These are phyloP conservation scores for Leccinellum rugosiceps DNA, from an alignment of 768 basidiomycete genomes.

Conservation along the genomic window DNA sequence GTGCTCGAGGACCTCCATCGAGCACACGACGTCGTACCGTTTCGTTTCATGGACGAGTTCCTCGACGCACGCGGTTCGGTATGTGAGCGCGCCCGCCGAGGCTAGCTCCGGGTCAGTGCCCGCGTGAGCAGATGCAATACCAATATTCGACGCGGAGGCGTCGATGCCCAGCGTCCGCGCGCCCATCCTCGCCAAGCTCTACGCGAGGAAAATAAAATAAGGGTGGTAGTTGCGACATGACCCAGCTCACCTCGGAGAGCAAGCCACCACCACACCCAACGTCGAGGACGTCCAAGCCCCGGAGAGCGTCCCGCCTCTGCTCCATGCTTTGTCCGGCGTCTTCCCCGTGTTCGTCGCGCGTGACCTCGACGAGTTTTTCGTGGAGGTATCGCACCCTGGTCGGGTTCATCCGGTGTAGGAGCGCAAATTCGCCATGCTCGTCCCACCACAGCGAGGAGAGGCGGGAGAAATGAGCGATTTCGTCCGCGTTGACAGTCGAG, in stretches of 20 bases:
- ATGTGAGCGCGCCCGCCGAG: conserved; percentile 43
- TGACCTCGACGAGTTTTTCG: conserved; percentile 65
- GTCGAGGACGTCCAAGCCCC: conserved; percentile 74
- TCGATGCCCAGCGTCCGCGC: conserved; percentile 90
- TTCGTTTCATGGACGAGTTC: conserved; percentile 58
- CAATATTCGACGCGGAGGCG: conserved; percentile 83
- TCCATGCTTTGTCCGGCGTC: conserved; percentile 29
- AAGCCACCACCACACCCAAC: conserved; percentile 96
- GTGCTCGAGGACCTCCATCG: conserved; percentile 98
- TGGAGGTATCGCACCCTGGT: conserved; percentile 78
- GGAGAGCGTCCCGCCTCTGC: conserved; percentile 39
- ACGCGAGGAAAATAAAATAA: neutral
- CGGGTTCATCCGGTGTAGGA: conserved; percentile 95
- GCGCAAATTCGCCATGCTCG: conserved; percentile 83
- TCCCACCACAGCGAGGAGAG: conserved; percentile 96
- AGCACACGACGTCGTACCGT: conserved; percentile 89
- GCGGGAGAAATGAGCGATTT: conserved; percentile 86
- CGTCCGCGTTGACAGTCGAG: conserved; percentile 59
- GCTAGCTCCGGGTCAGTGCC: conserved; percentile 65
- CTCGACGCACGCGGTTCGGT: conserved; percentile 75
- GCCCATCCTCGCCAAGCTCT: conserved; percentile 88
- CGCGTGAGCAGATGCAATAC: conserved; percentile 81
- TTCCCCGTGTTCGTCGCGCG: conserved; percentile 50
- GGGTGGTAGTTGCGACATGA: neutral
- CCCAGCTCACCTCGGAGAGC: conserved; percentile 73